Conservation (phyloP, 768 basidiomycete species). For the Lanmaoa pseudosensibilis region DNA sequence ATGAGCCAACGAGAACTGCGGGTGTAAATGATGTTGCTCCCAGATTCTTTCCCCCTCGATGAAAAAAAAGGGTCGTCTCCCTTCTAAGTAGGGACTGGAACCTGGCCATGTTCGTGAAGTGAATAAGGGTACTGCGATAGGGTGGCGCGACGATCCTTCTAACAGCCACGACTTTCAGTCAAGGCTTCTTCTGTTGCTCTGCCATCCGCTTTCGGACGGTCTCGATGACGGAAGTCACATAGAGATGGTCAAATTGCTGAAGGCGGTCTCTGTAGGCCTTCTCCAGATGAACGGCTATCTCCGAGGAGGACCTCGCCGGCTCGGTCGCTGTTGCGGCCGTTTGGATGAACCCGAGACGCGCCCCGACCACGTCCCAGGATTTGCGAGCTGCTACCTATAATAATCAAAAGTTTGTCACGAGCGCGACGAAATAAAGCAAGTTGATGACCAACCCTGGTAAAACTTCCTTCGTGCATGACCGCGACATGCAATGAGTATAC, state of each 20-base stretch:
- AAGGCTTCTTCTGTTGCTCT: constrained; percentile 32
- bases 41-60: neutral
- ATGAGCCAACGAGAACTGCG: neutral
- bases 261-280: constrained; percentile 30
- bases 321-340: constrained; percentile 21
- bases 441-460: constrained; percentile 24
- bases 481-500: constrained; percentile 32
- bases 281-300: constrained; percentile 28
- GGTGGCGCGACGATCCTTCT: constrained; percentile 9
- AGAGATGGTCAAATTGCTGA: constrained; percentile 35
- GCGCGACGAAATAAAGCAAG: neutral
- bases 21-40: constrained; percentile 2
- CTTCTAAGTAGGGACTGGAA: constrained; percentile 17
- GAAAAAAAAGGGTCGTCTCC: constrained; percentile 3
- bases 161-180: constrained; percentile 13
- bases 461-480: constrained; percentile 35
- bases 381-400: constrained; percentile 25
- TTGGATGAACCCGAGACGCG: constrained; percentile 27
- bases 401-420: constrained; percentile 2
- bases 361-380: constrained; percentile 30
- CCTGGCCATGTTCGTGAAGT: constrained; percentile 5
- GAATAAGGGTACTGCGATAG: neutral
- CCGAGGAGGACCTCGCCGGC: constrained; percentile 26
- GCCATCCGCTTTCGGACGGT: constrained; percentile 34
- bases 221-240: constrained; percentile 33